Base-by-base conservation (phyloP, 257 asterid genomes). In the Nicotiana tabacum region DNA sequence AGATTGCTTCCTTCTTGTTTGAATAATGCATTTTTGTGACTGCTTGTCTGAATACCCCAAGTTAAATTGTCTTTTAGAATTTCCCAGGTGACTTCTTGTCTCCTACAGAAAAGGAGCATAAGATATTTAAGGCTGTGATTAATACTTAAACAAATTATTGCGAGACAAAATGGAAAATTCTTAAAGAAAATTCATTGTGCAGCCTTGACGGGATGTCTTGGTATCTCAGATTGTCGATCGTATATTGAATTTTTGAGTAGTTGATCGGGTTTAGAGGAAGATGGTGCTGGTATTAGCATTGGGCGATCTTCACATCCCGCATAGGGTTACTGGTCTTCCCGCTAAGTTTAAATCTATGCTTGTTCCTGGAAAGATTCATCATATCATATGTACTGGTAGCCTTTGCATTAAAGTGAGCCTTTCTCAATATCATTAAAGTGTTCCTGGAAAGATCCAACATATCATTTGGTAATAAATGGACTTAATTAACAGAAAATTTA, bases 311-410 rank as follows among this genome's bases (percentile, higher is more conserved):
- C 99, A 95, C 81, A 92, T 92, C 83, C 99, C 98, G 6, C 97
- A 93, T 70, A 87, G 99, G 88, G 99, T 98, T 1, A 92, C 97
- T 21, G 97, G 93, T 89, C 91, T 96, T 76, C 99, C 99, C 4
- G 91, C 94, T 11, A 96, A 93, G 83, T 96, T 94, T 87, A 96
- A 94, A 90, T 96, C 99, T 57, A 96, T 96, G 99, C 96, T 94
- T 79, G 99, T 95, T 83, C 99, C 99, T 0, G 99, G 99, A 83
- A 95, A 95, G 90, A 95, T 95, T 87, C 99, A 92, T 67, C 98
- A 95, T 43, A 78, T 95, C 83, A 88, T 95, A 53, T 95, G 99
- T 89, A 91, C 97, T 0, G 98, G 99, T 60, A 94, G 92, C 88
- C 81, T 92, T 68, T 93, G 93, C 69, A 88, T 89, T 72, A 92